Conservation (phyloP, 1,284 basidiomycete species). For the Thelephora terrestris region DNA sequence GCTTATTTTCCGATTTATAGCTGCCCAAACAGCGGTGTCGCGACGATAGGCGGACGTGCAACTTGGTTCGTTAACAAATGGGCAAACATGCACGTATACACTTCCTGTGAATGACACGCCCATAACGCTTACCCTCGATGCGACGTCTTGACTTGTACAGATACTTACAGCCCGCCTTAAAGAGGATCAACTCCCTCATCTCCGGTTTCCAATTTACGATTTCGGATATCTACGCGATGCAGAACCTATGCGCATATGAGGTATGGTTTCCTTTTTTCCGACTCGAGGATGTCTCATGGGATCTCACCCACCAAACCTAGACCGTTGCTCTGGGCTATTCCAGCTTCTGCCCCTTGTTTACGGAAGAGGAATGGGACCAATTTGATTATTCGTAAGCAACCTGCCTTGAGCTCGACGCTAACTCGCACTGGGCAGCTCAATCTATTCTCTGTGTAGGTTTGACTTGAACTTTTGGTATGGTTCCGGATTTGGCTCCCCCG, state of each 20-base stretch:
- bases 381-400: slow-evolving; percentile 69
- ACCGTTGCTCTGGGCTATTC: slow-evolving; percentile 87
- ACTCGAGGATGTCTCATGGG: background rate
- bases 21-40: slow-evolving; percentile 49
- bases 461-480: slow-evolving; percentile 31
- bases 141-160: background rate
- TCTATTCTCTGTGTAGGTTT: background rate
- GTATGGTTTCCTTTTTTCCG: slow-evolving; percentile 25
- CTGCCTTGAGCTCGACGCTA: too few relatives aligned
- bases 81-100: slow-evolving; percentile 61
- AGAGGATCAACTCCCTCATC: slow-evolving; percentile 15
- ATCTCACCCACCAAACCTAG: slow-evolving; percentile 23
- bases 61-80: slow-evolving; percentile 49
- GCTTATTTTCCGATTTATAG: slow-evolving; percentile 19
- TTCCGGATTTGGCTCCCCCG: slow-evolving; percentile 72
- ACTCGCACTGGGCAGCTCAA: background rate
- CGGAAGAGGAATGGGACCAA: slow-evolving; percentile 81
- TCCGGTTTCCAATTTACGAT: slow-evolving; percentile 59
- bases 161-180: too few relatives aligned
- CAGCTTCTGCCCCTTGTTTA: slow-evolving; percentile 85
- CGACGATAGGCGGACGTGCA: slow-evolving; percentile 44
- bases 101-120: slow-evolving; percentile 56
- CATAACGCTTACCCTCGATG: slow-evolving; percentile 26
- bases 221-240: slow-evolving; percentile 65
- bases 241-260: slow-evolving; percentile 81